These are phyloP conservation scores for Magnusiomyces clavatus DNA, from an alignment of 1,139 yeast genomes.

Conservation along the genomic window DNA sequence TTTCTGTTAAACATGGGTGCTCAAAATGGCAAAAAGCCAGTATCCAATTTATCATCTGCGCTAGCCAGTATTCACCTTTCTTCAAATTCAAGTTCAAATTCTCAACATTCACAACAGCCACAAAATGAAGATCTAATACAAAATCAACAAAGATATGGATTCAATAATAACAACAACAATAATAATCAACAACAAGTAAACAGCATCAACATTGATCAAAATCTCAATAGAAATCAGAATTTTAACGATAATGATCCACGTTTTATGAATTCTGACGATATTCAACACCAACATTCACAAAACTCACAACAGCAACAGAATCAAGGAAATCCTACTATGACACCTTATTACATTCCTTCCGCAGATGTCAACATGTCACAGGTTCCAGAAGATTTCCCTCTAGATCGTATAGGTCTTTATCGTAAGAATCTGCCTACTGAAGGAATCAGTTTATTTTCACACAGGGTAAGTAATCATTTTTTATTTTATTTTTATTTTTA, in stretches of 20 bases:
- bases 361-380: constrained; percentile 10
- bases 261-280: constrained; percentile 6
- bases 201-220: constrained; percentile 9
- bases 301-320: constrained; percentile 6
- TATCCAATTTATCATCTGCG: constrained; percentile 29
- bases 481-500: neutral
- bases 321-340: neutral
- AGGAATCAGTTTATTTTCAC: constrained; percentile 83
- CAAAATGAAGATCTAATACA: neutral
- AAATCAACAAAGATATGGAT: neutral
- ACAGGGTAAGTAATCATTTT: constrained; percentile 35
- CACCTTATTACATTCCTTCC: no score
- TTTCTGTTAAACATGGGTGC: constrained; percentile 6
- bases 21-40: constrained; percentile 15
- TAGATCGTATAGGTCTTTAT: constrained; percentile 57
- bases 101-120: neutral
- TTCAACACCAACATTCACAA: constrained; percentile 5
- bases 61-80: constrained; percentile 25
- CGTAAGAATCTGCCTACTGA: constrained; percentile 72
- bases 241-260: constrained; percentile 6
- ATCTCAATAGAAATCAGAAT: constrained; percentile 10
- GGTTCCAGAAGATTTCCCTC: constrained; percentile 14
- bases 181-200: constrained; percentile 6
- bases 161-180: constrained; percentile 8
- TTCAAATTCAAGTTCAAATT: constrained; percentile 8